phyloP scores from a whole-genome alignment of 176 grass and related monocot species.

The Hordeum marinum region DNA sequence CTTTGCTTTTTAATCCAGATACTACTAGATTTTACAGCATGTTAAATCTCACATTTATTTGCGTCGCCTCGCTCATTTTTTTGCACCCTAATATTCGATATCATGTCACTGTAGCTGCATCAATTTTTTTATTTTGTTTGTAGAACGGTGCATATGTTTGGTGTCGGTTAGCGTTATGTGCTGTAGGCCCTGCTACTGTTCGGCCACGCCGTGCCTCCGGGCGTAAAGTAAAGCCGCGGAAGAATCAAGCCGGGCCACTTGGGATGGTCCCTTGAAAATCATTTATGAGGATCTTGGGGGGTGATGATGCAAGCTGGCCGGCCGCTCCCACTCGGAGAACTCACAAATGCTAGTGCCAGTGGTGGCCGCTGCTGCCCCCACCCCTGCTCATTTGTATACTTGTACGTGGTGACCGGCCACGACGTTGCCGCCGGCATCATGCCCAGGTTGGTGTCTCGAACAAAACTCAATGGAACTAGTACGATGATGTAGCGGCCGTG shows the following conservation, averaged over 20 bases:
- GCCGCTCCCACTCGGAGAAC: neutral
- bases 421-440: neutral
- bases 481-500: neutral
- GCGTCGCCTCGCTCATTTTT: neutral
- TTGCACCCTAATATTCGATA: neutral
- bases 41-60: neutral
- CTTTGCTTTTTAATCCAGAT: neutral
- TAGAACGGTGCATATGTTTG: neutral
- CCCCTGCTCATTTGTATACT: neutral
- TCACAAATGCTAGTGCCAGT: neutral
- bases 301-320: slow-evolving; percentile 13
- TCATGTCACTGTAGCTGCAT: too few species aligned
- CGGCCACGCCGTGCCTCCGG: neutral
- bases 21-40: neutral
- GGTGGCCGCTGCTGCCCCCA: neutral
- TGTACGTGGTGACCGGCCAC: neutral
- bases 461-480: neutral
- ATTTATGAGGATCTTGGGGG: neutral
- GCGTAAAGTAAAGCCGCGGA: neutral
- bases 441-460: neutral
- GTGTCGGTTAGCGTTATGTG: neutral
- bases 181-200: neutral
- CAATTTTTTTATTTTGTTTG: too few species aligned
- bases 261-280: neutral
- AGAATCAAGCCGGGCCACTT: neutral